Base-by-base conservation (phyloP, 257 asterid genomes). In the Asclepias syriaca region DNA sequence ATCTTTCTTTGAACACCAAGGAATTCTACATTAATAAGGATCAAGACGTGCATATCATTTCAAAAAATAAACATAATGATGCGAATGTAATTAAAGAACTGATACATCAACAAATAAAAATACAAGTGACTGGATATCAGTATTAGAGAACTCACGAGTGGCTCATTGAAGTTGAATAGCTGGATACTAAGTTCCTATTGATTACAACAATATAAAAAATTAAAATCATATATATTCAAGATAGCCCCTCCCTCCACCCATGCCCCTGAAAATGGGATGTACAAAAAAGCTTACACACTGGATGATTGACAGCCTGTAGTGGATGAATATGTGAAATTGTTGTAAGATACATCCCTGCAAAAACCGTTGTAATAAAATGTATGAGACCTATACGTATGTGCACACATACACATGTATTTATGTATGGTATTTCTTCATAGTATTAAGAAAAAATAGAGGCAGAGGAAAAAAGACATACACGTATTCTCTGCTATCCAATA, bases 331-430 rank as follows among this genome's bases (percentile, higher is more conserved):
- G 91, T 88, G 72, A 94, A 91, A 72, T 87, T 85, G 84, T 94
- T 94, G 88, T 91, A 85, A 11, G 98, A 91, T 72, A 94, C 29
- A 85, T 94, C 98, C 12, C 97, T 94, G 96, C 89, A 93, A 70
- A 7, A 72, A 74, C 50, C 54, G 63, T 73, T 58, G 69, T 48
- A 65, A 77, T 27, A 58, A 8, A n/a, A 68, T 69, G 13, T 60
- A 19, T 69, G 37, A 61, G 58, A 63, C 24, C 34, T 63, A 32
- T 63, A 16, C 48, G 8, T 63, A 16, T 15, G 29, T 2, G 15
- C 16, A 32, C 66, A 60, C 43, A 29, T 0, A 12, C 11, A 58
- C 40, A 58, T 34, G 6, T 9, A 18, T 61, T 19, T 34, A 15
- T 34, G 15, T 63, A 63, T 37, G 24, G 21, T 15, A 63, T 63